phyloP scores from a whole-genome alignment of 1,284 basidiomycete genomes.

The Heliocybe sulcata region DNA sequence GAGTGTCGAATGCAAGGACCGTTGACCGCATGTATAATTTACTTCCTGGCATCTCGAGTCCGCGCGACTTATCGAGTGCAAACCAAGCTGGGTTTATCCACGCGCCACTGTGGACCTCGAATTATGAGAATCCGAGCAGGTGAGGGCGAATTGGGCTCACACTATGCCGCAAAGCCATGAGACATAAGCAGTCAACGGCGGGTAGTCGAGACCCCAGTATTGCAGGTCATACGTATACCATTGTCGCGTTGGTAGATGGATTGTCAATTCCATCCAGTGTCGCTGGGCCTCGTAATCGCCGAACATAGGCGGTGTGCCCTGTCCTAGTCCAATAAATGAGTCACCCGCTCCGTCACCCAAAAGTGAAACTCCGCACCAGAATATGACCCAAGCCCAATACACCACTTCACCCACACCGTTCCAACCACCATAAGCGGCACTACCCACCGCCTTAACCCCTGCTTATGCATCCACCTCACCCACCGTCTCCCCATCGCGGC shows the following conservation, averaged over 20 bases:
- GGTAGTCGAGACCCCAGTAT: conserved; percentile 93
- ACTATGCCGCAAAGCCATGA: conserved; percentile 71
- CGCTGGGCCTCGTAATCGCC: conserved; percentile 93
- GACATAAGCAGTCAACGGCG: conserved; percentile 84
- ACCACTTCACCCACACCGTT: conserved; percentile 57
- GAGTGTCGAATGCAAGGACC: conserved; percentile 62
- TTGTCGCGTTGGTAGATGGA: conserved; percentile 61
- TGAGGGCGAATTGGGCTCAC: conserved; percentile 36
- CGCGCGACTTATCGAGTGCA: conserved; percentile 68
- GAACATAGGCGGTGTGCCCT: conserved; percentile 70
- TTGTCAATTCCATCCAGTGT: conserved; percentile 90
- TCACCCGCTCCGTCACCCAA: conserved; percentile 2
- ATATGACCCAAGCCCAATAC: conserved; percentile 70
- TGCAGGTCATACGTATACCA: conserved; percentile 87
- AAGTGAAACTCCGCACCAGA: conserved; percentile 52
- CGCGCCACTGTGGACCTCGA: conserved; percentile 42
- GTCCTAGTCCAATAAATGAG: conserved; percentile 35
- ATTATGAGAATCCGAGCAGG: conserved; percentile 7
- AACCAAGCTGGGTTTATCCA: conserved; percentile 72
- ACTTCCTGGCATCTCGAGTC: conserved; percentile 61
- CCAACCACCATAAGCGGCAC: conserved; percentile 44
- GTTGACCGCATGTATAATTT: conserved; percentile 78
- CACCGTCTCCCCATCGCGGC: conserved; percentile 50
- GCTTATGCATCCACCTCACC: conserved; percentile 72
- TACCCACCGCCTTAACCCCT: conserved; percentile 51